phyloP scores from a whole-genome alignment of 164 flowering plant genomes.

The Annona cherimola region DNA sequence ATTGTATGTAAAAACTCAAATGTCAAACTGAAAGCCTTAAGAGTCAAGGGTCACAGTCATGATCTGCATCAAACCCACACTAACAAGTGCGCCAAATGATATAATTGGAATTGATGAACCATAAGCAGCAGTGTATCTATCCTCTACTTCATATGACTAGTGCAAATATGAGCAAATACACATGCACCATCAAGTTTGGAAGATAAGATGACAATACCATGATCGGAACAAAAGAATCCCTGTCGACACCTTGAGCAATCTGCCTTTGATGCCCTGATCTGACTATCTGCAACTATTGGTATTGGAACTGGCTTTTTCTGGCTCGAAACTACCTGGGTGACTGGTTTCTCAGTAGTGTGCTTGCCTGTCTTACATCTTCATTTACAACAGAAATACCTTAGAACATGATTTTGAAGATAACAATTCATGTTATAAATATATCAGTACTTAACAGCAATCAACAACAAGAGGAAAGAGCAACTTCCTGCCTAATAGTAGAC shows the following conservation, averaged over 20 bases:
- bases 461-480: too few species aligned
- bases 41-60: too few species aligned
- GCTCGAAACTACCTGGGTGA: conserved; percentile 34
- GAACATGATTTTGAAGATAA: conserved; percentile 8
- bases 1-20: too few species aligned
- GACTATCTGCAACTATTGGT: conserved; percentile 26
- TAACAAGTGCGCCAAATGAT: too few species aligned
- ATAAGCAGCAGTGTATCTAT: neutral
- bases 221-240: conserved; percentile 95
- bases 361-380: conserved; percentile 90
- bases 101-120: too few species aligned
- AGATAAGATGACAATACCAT: conserved; percentile 45
- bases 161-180: neutral
- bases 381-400: conserved; percentile 16
- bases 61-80: too few species aligned
- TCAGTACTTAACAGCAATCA: too few species aligned
- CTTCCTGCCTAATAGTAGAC: too few species aligned
- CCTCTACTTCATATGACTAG: neutral
- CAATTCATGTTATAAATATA: too few species aligned
- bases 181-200: neutral
- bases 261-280: conserved; percentile 37
- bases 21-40: too few species aligned
- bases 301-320: conserved; percentile 29
- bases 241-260: conserved; percentile 81
- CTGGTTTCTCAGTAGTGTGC: conserved; percentile 92